These are phyloP conservation scores for Lasiodiplodia sp. DNA, from an alignment of 2,329 filamentous ascomycete genomes.

Conservation along the genomic window DNA sequence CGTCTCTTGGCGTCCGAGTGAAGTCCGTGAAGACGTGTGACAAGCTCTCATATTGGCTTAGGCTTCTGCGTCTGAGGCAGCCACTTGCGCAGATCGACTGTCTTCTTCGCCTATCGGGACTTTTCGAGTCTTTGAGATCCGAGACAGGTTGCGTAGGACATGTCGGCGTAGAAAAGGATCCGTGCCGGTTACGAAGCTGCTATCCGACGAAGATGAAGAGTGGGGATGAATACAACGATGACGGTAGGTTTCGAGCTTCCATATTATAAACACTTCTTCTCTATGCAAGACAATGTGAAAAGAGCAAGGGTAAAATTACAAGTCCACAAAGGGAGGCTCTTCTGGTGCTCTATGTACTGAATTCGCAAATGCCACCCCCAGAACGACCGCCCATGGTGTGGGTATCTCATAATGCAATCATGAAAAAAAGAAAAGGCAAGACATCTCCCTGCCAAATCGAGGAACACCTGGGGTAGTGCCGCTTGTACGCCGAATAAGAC, in stretches of 20 bases:
- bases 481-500: background rate
- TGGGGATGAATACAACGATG: no score
- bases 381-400: constrained; percentile 13
- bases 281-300: background rate
- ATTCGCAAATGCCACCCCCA: background rate
- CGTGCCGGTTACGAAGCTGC: background rate
- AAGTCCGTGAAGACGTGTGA: no score
- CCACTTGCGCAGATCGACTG: background rate
- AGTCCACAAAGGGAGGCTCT: background rate
- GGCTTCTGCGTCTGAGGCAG: background rate
- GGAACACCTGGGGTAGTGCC: background rate
- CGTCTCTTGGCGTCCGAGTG: no score
- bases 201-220: background rate
- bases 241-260: background rate
- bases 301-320: background rate
- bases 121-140: background rate
- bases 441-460: background rate
- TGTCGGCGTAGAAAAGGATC: background rate
- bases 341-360: background rate
- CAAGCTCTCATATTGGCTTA: background rate
- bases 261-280: background rate
- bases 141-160: background rate
- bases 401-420: constrained; percentile 13
- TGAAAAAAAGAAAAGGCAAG: background rate
- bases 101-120: background rate